These are phyloP conservation scores for Epichloe baconii DNA, from an alignment of 2,329 filamentous ascomycete species.

Conservation along the genomic window DNA sequence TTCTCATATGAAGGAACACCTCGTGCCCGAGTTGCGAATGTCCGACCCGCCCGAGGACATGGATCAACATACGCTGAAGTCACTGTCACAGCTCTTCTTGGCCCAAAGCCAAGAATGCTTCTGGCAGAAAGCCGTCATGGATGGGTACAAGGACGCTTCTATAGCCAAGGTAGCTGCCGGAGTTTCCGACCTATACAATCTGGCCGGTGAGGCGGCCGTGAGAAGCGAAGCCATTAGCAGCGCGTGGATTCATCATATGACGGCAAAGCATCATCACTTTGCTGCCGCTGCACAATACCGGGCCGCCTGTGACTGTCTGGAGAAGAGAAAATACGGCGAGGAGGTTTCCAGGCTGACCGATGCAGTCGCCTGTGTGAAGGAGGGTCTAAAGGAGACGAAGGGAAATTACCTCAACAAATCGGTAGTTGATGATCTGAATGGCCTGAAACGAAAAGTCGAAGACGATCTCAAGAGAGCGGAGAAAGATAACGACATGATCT, in stretches of 20 bases:
- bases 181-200: slow-evolving; percentile 81
- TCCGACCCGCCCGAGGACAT: slow-evolving; percentile 86
- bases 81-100: slow-evolving; percentile 69
- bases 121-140: slow-evolving; percentile 94
- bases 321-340: slow-evolving; percentile 90
- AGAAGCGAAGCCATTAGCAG: slow-evolving; percentile 83
- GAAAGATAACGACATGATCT: slow-evolving; percentile 94
- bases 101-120: slow-evolving; percentile 95
- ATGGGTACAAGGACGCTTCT: slow-evolving; percentile 79
- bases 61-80: slow-evolving; percentile 77
- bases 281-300: slow-evolving; percentile 89
- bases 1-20: slow-evolving; percentile 57
- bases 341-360: slow-evolving; percentile 81
- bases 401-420: slow-evolving; percentile 63
- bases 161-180: slow-evolving; percentile 83
- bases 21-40: slow-evolving; percentile 72
- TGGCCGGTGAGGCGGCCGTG: slow-evolving; percentile 72
- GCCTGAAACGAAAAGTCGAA: slow-evolving; percentile 66
- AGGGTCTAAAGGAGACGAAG: slow-evolving; percentile 72
- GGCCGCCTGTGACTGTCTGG: slow-evolving; percentile 78
- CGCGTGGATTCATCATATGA: slow-evolving; percentile 96
- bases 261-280: slow-evolving; percentile 94
- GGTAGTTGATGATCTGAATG: slow-evolving; percentile 71
- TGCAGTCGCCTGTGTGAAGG: slow-evolving; percentile 67
- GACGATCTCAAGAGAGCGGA: slow-evolving; percentile 88